phyloP scores from a whole-genome alignment of 2,329 filamentous ascomycete genomes.

The Curvularia sp. region DNA sequence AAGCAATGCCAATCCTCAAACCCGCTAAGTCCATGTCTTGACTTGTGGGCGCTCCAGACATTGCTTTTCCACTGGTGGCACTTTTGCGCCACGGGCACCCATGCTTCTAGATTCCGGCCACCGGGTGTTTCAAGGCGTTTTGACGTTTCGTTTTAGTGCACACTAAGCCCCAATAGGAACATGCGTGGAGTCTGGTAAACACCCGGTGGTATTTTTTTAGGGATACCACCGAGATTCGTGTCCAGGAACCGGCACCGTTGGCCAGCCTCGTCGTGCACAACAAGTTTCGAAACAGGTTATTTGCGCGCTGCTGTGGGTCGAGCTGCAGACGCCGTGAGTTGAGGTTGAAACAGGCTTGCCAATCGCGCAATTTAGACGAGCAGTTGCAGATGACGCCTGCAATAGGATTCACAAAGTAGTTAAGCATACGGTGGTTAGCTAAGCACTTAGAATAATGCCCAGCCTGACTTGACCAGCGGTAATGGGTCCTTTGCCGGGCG shows the following conservation, averaged over 20 bases:
- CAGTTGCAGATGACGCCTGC: constrained; percentile 3
- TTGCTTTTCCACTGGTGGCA: constrained; percentile 6
- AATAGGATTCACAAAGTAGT: neutral
- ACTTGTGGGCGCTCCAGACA: constrained; percentile 1
- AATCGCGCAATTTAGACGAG: constrained; percentile 2
- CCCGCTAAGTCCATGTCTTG: constrained; percentile 8
- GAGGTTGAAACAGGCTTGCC: neutral
- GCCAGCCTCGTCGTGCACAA: neutral
- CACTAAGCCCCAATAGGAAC: constrained; percentile 4
- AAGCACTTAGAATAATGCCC: neutral
- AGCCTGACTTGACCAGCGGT: constrained; percentile 2
- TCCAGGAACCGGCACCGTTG: constrained; percentile 7
- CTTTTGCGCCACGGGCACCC: constrained; percentile 3
- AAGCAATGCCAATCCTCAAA: constrained; percentile 14
- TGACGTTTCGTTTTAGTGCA: constrained; percentile 1
- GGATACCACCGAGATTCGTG: constrained; percentile 14
- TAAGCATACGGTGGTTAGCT: constrained; percentile 2
- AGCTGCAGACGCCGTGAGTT: neutral
- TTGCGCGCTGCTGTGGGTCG: neutral
- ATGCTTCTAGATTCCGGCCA: constrained; percentile 15
- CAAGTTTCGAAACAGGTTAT: neutral
- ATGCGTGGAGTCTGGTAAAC: constrained; percentile 11
- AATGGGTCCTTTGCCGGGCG: constrained; percentile 1
- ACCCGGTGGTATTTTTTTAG: constrained; percentile 13
- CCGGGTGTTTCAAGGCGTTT: constrained; percentile 14